Evolutionary conservation across 345 rosid genomes (phyloP).

Genomic region (Abelmoschus esculentus): DNA sequence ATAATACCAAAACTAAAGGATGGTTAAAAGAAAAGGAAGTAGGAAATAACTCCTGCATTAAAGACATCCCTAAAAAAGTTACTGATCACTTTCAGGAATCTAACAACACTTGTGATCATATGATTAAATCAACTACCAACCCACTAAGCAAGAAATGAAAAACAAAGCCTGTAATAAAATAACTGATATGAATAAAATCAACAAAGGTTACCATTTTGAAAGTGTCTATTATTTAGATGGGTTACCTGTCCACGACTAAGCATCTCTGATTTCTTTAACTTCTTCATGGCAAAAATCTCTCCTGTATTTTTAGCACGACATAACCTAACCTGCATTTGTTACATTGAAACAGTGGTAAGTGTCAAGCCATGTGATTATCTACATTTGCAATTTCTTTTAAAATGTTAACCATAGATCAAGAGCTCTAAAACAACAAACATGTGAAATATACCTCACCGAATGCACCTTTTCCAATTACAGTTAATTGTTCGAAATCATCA

Average conservation of each 20-base stretch:
- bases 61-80: not conserved
- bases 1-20: not conserved
- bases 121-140: not conserved
- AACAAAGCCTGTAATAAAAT: not conserved
- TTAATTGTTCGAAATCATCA: conserved; percentile 83
- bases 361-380: not conserved
- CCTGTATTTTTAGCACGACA: conserved; percentile 82
- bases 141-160: not conserved
- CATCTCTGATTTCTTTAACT: conserved; percentile 93
- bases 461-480: conserved; percentile 90
- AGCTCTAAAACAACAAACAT: too few species aligned
- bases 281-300: conserved; percentile 94
- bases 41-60: not conserved
- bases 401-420: too few species aligned
- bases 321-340: conserved; percentile 63
- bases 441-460: conserved; percentile 69
- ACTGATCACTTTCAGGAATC: not conserved
- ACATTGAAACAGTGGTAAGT: not conserved
- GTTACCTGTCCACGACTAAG: conserved; percentile 98
- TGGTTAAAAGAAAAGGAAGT: not conserved
- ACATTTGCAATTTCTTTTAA: not conserved
- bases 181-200: not conserved
- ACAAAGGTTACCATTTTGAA: not conserved
- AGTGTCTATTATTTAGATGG: not conserved
- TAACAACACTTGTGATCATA: not conserved